Evolutionary conservation across 768 basidiomycete species (phyloP).

Genomic region (Rhizopogon roseolus): DNA sequence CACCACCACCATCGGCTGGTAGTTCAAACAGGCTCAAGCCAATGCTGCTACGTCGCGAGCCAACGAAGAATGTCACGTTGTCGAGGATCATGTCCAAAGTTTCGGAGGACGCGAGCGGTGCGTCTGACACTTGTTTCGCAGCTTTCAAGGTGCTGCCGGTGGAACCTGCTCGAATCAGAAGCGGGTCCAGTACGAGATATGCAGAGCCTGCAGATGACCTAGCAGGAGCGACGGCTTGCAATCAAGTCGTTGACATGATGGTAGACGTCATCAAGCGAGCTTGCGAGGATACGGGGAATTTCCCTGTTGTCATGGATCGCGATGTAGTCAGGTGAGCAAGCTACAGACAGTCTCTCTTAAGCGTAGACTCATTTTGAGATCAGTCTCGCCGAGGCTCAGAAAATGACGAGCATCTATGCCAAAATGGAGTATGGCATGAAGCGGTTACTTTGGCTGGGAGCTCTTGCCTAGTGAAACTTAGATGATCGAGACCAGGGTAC

Average conservation of each 20-base stretch:
- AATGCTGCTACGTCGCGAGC: not conserved
- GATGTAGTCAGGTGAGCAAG: conserved; percentile 75
- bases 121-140: conserved; percentile 46
- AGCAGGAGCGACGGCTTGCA: conserved; percentile 59
- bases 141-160: conserved; percentile 81
- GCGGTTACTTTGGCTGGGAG: conserved; percentile 82
- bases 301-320: conserved; percentile 40
- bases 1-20: not conserved
- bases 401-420: conserved; percentile 80
- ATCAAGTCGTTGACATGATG: conserved; percentile 72
- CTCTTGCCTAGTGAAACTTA: conserved; percentile 29
- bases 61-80: conserved; percentile 12
- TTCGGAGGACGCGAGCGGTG: conserved; percentile 27
- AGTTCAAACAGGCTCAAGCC: not conserved
- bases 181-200: conserved; percentile 34
- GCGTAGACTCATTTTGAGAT: not conserved
- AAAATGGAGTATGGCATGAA: conserved; percentile 95
- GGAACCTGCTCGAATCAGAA: conserved; percentile 49
- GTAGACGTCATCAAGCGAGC: conserved; percentile 66
- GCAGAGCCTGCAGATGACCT: conserved; percentile 60
- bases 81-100: conserved; percentile 33
- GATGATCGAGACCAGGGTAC: not conserved
- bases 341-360: no score
- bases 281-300: conserved; percentile 57
- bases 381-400: conserved; percentile 79